Evolutionary conservation across 176 grass and related monocot species (phyloP), one percentile per base, ranked within the genome.

Genomic region (Oryza meridionalis): DNA sequence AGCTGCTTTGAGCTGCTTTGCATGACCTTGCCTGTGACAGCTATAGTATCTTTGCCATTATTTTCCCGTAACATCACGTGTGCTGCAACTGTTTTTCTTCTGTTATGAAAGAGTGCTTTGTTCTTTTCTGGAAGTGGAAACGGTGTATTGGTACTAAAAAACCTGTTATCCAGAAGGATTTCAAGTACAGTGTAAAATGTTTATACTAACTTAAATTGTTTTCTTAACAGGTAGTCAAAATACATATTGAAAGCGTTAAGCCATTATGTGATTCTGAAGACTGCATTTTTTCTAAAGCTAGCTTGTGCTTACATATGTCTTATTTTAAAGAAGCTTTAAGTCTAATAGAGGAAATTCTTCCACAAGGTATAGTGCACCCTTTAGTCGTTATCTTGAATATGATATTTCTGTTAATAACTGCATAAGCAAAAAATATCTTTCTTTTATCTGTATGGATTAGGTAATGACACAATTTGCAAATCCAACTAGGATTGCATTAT

Each of bases 301-400:
- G 67, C 79, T 82, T 79, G 67, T 79, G 74, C 27, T 78, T 92
- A 65, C 64, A 83, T 15, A 11, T 88, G 62, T 78, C 82, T 81
- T 92, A 86, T 83, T 82, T 92, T 64, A 88, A 88, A 78, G 86
- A 85, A 83, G 86, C 75, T 66, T 79, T 86, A 79, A 35, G 35
- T 77, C 69, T 88, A n/a, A 79, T 92, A 44, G 74, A 86, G 50
- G 62, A 83, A 82, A 77, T 86, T 77, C 62, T 92, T 53, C 86
- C 90, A 79, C 86, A 65, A 62, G 90, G 90, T 92, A 88, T 79
- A 77, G 9, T 79, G 22, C 31, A 29, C 42, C 42, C 33, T 72
- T 70, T 74, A 59, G 27, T 37, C 6, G 35, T 37, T 74, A 58
- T 69, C n/a, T 67, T 75, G 31, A 67, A 19, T 76, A 51, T 67